A percentile compares a stretch with the other conserved stretches of the same genome.
Conservation (phyloP, 1,139 yeast species). For the Kluyveromyces marxianus region DNA sequence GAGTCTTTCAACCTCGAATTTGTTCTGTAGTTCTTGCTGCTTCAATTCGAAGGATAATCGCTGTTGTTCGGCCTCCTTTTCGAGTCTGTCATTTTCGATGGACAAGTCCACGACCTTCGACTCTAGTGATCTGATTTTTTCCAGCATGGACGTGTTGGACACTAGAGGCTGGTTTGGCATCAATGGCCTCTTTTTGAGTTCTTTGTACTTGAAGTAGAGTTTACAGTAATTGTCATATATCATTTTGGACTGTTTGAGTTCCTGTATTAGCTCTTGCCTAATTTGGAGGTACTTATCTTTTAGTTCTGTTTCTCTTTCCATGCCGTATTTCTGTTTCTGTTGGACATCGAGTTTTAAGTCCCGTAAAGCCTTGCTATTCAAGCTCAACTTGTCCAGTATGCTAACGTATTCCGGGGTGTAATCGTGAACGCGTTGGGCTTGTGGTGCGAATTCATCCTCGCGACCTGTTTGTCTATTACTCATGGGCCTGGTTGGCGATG, state of each 20-base stretch:
- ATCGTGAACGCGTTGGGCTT: constrained; percentile 3
- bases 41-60: constrained; percentile 19
- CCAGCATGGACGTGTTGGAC: constrained; percentile 7
- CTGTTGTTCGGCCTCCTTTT: constrained; percentile 20
- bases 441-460: background rate
- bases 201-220: constrained; percentile 38
- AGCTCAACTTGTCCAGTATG: constrained; percentile 20
- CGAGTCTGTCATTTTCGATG: constrained; percentile 18
- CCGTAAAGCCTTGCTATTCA: constrained; percentile 23
- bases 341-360: constrained; percentile 17
- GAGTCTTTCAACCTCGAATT: constrained; percentile 13
- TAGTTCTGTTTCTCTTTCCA: constrained; percentile 26
- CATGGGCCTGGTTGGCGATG: constrained; percentile 14
- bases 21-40: constrained; percentile 19
- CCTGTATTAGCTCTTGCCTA: constrained; percentile 29
- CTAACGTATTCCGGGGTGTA: constrained; percentile 18
- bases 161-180: constrained; percentile 8
- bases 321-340: constrained; percentile 14
- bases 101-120: constrained; percentile 21
- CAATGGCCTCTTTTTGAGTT: constrained; percentile 25
- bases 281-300: constrained; percentile 32
- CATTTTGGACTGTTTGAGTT: constrained; percentile 29
- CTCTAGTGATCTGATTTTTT: constrained; percentile 13
- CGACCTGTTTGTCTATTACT: background rate
- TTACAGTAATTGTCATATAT: constrained; percentile 35